Evolutionary conservation across 805 yeast genomes (phyloP).

Genomic region (Saccharomycopsis guyanensis): DNA sequence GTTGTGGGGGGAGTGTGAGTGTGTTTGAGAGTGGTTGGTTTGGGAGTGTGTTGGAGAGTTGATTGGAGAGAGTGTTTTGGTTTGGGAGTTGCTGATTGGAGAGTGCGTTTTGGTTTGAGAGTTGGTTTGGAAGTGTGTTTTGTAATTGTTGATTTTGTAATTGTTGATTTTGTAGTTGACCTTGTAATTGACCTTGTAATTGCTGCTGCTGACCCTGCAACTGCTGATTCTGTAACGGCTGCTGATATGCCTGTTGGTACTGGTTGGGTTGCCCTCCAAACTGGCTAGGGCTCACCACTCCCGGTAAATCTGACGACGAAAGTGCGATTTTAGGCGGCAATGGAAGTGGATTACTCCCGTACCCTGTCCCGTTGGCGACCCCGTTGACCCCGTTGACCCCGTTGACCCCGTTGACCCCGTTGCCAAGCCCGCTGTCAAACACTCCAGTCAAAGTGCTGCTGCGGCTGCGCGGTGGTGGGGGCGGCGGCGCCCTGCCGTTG

Average conservation of each 20-base stretch:
- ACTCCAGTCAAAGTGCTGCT: constrained; percentile 25
- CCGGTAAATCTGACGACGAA: not conserved
- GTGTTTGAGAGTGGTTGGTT: too few species aligned
- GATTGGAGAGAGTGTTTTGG: too few species aligned
- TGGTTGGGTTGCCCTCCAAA: constrained; percentile 3
- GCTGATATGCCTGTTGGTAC: constrained; percentile 9
- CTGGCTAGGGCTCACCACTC: too few species aligned
- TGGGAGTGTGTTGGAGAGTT: too few species aligned
- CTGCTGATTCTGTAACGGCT: constrained; percentile 7
- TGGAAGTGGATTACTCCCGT: not conserved
- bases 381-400: too few species aligned
- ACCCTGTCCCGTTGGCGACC: not conserved
- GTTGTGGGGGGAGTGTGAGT: too few species aligned
- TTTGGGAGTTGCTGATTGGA: too few species aligned
- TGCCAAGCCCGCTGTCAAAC: not conserved
- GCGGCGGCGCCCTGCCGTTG: constrained; percentile 29
- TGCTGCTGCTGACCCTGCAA: not conserved
- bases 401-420: not conserved
- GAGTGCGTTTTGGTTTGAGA: too few species aligned
- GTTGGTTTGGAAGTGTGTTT: too few species aligned
- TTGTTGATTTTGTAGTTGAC: not conserved
- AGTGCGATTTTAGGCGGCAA: constrained; percentile 4
- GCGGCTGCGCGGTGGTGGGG: constrained; percentile 35
- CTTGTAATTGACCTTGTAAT: not conserved
- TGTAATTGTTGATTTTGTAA: not conserved